Evolutionary conservation across 768 basidiomycete genomes (phyloP), one percentile per base, ranked within the genome.

Genomic region (Daedalea quercina): DNA sequence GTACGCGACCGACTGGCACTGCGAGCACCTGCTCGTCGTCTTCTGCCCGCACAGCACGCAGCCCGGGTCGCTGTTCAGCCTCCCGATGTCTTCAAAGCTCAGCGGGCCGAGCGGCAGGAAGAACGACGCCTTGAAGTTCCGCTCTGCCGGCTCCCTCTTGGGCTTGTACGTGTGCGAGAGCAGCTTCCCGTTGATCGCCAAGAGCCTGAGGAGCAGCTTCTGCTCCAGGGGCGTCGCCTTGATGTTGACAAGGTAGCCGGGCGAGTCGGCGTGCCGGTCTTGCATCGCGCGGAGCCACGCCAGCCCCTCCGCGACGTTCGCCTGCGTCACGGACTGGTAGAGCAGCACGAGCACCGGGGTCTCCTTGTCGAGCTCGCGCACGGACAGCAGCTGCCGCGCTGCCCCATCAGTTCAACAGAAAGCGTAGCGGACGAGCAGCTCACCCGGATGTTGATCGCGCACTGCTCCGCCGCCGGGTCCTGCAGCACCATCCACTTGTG

Each of bases 31-130:
- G 37, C 63, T 69, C 25, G 56, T 57, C 6, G 61, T 65, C 46
- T 57, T 65, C 44, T 68, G 65, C 1, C 74, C 73, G 50, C 74
- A 77, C 0, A 74, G 57, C 19, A 64, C 68, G 49, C 74, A 76
- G 3, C 73, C 73, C 33, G 59, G 25, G 22, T 65, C 64, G 37
- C 55, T 61, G 20, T 63, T 70, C 11, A 76, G 59, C n/a, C 11
- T 31, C 6, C 28, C 28, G 4, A 31, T 11, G 28, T 31, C 63
- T 11, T 31, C 61, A 63, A 68, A 67, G 25, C 50, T 60, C 13
- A 74, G 55, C 0, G 68, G 69, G 8, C 67, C 68, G 15, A 74
- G 56, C 1, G 71, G 74, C 17, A 77, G 62, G 1, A 73, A 19
- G 50, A 75, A 72, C 8, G 73, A 68, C 8, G 58, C 31, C 33